Conservation (phyloP, 2,329 filamentous ascomycete species). For the Diplodia scrobiculata region DNA sequence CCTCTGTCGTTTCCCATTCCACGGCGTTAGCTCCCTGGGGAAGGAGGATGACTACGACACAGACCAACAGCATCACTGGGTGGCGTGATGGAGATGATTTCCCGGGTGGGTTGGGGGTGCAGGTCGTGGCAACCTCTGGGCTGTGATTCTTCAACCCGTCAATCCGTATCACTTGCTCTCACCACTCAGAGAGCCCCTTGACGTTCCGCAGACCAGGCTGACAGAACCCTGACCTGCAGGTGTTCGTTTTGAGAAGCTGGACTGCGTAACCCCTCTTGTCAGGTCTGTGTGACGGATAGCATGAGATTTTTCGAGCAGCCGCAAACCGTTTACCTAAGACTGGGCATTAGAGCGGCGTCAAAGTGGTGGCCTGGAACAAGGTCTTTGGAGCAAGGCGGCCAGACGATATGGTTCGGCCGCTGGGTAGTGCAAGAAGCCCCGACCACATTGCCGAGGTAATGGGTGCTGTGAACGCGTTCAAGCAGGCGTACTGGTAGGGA, state of each 20-base stretch:
- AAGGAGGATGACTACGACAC: slow-evolving; percentile 20
- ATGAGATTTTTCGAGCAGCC: not conserved
- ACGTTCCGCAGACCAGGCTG: slow-evolving; percentile 4
- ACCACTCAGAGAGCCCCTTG: not conserved
- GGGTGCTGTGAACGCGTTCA: not conserved
- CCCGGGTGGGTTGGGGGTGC: not conserved
- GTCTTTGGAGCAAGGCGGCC: not conserved
- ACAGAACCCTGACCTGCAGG: slow-evolving; percentile 17
- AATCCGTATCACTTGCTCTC: slow-evolving; percentile 11
- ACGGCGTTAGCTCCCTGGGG: slow-evolving; percentile 10
- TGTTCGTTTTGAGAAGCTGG: not conserved
- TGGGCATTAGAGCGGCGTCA: not conserved
- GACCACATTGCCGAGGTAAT: slow-evolving; percentile 16
- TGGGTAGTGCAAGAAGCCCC: slow-evolving; percentile 4
- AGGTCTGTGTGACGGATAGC: not conserved
- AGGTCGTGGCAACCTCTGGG: slow-evolving; percentile 2
- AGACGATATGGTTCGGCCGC: not conserved
- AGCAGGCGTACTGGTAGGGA: not conserved
- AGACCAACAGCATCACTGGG: not conserved
- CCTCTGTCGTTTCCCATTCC: slow-evolving; percentile 4
- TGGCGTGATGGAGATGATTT: slow-evolving; percentile 13
- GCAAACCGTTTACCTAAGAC: not conserved
- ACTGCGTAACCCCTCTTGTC: not conserved
- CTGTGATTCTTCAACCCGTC: slow-evolving; percentile 5
- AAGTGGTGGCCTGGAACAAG: not conserved